phyloP scores from a whole-genome alignment of 371 early-diverging fungal genomes.

The Amoeboaphelidium protococcarum region DNA sequence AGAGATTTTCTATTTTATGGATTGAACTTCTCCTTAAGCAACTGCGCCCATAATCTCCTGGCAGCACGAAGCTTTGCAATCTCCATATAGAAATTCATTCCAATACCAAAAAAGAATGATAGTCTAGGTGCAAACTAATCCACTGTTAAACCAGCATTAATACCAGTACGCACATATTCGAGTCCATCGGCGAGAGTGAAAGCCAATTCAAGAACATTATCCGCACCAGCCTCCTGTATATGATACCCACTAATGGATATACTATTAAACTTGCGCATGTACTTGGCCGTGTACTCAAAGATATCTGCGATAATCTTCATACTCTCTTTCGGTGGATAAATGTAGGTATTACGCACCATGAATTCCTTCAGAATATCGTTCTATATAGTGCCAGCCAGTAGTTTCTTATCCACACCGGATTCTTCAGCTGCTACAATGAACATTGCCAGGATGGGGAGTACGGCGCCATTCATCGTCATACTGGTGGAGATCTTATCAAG shows the following conservation, averaged over 20 bases:
- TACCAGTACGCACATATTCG: conserved; percentile 42
- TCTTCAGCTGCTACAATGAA: conserved; percentile 62
- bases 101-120: conserved; percentile 69
- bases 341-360: conserved; percentile 72
- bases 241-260: conserved; percentile 73
- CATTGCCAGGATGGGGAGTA: conserved; percentile 58
- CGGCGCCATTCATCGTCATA: conserved; percentile 80
- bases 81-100: conserved; percentile 83
- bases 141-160: conserved; percentile 50
- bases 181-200: conserved; percentile 65
- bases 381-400: conserved; percentile 57
- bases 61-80: conserved; percentile 67
- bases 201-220: conserved; percentile 50
- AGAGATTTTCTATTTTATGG: conserved; percentile 40
- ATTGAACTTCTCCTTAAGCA: conserved; percentile 44
- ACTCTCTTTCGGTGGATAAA: conserved; percentile 54
- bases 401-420: conserved; percentile 39
- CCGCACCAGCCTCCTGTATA: conserved; percentile 67
- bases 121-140: conserved; percentile 62
- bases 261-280: conserved; percentile 71
- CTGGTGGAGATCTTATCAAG: conserved; percentile 59
- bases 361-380: conserved; percentile 73
- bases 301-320: conserved; percentile 65
- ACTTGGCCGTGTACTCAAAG: conserved; percentile 45
- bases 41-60: conserved; percentile 45